Evolutionary conservation across 192 early-diverging fungal genomes (phyloP), one percentile per base, ranked within the genome.

Genomic region (Coemansia sp.): DNA sequence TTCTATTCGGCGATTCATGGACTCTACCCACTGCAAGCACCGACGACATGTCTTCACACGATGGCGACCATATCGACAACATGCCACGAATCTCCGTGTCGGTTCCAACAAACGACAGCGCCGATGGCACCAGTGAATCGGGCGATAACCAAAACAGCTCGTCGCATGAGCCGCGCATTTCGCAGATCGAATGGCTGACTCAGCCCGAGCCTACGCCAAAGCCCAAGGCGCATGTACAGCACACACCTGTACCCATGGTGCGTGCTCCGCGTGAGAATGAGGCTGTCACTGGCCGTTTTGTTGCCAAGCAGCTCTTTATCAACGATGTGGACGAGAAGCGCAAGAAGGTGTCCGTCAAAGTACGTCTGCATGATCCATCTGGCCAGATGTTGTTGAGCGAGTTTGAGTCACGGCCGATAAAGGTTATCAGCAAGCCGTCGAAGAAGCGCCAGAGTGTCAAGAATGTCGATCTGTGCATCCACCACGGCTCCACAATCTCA

Each of bases 381-480:
- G 71, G 70, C 26, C 87, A 85, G 31, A 60, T 87, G 7, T 67
- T 80, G 49, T 66, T 89, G 27, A 87, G 88, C 19, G 85, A 85
- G 44, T 88, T 94, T 74, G 84, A 88, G 21, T 89, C 90, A 47
- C 85, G 85, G 41, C 88, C 90, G 6, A 89, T 97, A 66, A 92
- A 91, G 56, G 90, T 95, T 19, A 94, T 97, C 56, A 92, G 90
- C 63, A 97, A 97, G 76, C 94, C 95, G 2, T 89, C 87, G 48
- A 94, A 93, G 78, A 94, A 94, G 81, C 84, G 90, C 48, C 91
- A 93, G 58, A 93, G 88, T 50, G 85, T 86, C 18, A 93, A 93
- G 67, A 91, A 91, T 71, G 87, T 89, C 73, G 87, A 91, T 60
- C 73, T 94, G 41, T 89, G 92, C 58, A 92, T 96, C 53, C 88